Evolutionary conservation across 176 grass and related monocot genomes (phyloP), one percentile per base, ranked within the genome.

Genomic region (Oryza punctata): DNA sequence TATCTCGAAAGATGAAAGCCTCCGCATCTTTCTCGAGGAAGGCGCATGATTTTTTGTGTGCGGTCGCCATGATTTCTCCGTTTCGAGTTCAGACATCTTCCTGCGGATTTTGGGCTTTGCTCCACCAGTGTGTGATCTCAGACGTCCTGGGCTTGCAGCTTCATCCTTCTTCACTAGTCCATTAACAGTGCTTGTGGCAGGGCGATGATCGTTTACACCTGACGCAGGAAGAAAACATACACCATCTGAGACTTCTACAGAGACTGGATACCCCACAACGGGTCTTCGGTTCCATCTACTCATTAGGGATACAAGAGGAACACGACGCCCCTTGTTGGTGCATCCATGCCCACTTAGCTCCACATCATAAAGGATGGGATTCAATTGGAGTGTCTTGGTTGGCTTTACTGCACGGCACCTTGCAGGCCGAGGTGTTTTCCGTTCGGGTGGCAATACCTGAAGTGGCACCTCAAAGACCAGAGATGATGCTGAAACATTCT

Each of bases 291-390:
- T 92, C 67, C 87, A 90, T 77, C 66, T 99, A 85, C 96, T 99
- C 91, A 93, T 94, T 4, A 99, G 93, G 77, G 93, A 99, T 61
- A 96, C 91, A 19, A 96, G 96, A 32, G 96, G 93, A 7, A 94
- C 93, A 13, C 85, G 88, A 0, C 85, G 83, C n/a, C 89, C 93
- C 15, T 87, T 78, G 79, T 89, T 87, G 84, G 27, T 78, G 85
- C 76, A 87, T 35, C 85, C 86, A 81, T 78, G 78, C 21, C 81
- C 87, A 52, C 72, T 85, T 77, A 99, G 26, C 70, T 99, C 87
- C 78, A 99, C 96, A 9, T 96, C 67, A 61, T 87, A 89, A 47
- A 96, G 69, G 30, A 61, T 73, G 49, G 88, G 27, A 45, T 87
- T 89, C 87, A 92, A 66, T 65, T 73, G 67, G 67, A 93, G 71